Conservation (phyloP, 441 rosid genomes). For the Croton setiger region DNA sequence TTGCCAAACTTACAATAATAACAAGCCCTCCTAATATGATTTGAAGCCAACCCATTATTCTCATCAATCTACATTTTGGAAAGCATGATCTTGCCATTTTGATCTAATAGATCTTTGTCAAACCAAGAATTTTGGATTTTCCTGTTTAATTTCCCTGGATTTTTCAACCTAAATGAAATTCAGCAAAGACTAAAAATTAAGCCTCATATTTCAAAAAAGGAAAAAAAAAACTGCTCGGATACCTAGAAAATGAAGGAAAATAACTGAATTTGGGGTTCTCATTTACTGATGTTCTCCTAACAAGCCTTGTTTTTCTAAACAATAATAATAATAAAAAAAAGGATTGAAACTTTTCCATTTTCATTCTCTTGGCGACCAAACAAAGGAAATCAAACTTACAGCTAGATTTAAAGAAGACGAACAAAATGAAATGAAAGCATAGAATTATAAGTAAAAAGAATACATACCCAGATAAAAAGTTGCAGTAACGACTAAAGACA, state of each 20-base stretch:
- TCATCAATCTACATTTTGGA: conserved; percentile 49
- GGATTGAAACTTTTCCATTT: too few relatives aligned
- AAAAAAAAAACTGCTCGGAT: conserved; percentile 7
- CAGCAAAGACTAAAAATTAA: not conserved
- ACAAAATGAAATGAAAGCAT: not conserved
- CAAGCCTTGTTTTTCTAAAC: too few relatives aligned
- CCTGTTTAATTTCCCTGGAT: not conserved
- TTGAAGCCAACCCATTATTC: conserved; percentile 61
- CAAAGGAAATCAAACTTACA: not conserved
- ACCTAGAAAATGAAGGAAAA: conserved; percentile 17
- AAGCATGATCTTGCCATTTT: conserved; percentile 47
- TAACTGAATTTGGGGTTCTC: not conserved
- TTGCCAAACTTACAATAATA: conserved; percentile 52
- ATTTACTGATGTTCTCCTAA: not conserved
- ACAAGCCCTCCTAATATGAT: conserved; percentile 58
- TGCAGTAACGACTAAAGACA: not conserved
- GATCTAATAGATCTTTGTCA: not conserved
- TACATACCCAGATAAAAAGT: conserved; percentile 28
- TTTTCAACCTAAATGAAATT: conserved; percentile 23
- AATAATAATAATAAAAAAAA: too few relatives aligned
- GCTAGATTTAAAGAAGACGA: not conserved
- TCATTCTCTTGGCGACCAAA: conserved; percentile 16
- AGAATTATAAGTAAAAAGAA: not conserved
- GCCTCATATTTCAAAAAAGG: not conserved
- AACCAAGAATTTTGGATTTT: not conserved